phyloP scores from a whole-genome alignment of 108 stramenopile species.

The Epipyxis sp. region DNA sequence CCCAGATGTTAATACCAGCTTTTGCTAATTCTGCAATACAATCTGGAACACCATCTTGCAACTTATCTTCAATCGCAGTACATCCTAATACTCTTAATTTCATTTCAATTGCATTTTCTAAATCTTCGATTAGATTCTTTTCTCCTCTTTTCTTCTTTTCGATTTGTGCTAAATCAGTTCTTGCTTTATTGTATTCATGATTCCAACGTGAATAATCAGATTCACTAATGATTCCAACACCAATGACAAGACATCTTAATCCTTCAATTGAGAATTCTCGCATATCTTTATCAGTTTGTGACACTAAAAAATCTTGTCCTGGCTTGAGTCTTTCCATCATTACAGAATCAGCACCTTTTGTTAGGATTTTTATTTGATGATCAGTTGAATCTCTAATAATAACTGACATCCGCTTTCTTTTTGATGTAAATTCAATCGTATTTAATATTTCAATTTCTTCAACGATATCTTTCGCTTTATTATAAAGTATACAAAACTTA shows the following conservation, averaged over 20 bases:
- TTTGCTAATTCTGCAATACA: constrained; percentile 5
- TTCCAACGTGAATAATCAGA: background rate
- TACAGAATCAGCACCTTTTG: constrained; percentile 66
- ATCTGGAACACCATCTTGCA: constrained; percentile 67
- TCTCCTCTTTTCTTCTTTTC: constrained; percentile 42
- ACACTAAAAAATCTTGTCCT: constrained; percentile 10
- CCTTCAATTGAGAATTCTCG: constrained; percentile 5
- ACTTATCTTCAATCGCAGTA: constrained; percentile 68
- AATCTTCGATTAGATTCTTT: constrained; percentile 28
- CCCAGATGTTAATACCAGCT: constrained; percentile 56
- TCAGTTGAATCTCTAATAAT: constrained; percentile 21
- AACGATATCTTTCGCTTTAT: constrained; percentile 19
- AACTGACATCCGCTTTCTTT: constrained; percentile 53
- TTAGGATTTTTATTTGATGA: constrained; percentile 42
- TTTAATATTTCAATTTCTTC: constrained; percentile 37
- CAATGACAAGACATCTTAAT: constrained; percentile 1
- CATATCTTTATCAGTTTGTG: background rate
- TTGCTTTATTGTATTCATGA: background rate
- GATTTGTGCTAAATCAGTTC: constrained; percentile 7
- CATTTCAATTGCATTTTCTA: constrained; percentile 42
- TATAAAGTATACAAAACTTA: background rate
- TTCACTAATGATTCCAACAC: background rate
- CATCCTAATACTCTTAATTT: constrained; percentile 55
- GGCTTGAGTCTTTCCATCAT: constrained; percentile 47
- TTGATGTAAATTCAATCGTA: constrained; percentile 46